These are phyloP conservation scores for Lactarius sp. DNA, from an alignment of 768 basidiomycete genomes.

Conservation along the genomic window DNA sequence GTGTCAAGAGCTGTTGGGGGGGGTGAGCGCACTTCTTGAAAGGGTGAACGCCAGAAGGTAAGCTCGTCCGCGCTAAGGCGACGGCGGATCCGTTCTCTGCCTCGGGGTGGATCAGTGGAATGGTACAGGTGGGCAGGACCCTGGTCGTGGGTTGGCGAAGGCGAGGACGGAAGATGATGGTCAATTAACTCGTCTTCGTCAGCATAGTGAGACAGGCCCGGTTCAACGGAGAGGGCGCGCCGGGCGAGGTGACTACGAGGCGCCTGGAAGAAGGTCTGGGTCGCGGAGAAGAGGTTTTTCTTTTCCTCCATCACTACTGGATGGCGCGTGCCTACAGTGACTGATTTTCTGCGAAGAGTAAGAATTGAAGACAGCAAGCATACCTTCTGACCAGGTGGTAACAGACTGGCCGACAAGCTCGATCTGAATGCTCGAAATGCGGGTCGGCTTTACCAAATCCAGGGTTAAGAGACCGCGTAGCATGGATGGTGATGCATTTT, in stretches of 20 bases:
- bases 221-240: conserved; percentile 48
- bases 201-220: conserved; percentile 44
- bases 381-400: conserved; percentile 86
- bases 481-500: conserved; percentile 46
- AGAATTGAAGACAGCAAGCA: conserved; percentile 25
- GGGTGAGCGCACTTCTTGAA: conserved; percentile 25
- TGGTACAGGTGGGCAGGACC: background rate
- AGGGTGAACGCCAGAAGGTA: conserved; percentile 27
- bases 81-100: conserved; percentile 26
- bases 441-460: conserved; percentile 67
- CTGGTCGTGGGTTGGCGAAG: background rate
- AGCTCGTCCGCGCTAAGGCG: conserved; percentile 31
- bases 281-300: conserved; percentile 65
- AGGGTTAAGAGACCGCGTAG: conserved; percentile 64
- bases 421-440: conserved; percentile 81
- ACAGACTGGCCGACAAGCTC: conserved; percentile 66
- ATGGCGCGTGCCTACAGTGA: conserved; percentile 43
- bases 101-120: background rate
- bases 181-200: conserved; percentile 36
- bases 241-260: conserved; percentile 36
- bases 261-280: conserved; percentile 69
- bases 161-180: conserved; percentile 31
- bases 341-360: conserved; percentile 23
- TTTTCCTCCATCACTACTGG: conserved; percentile 57
- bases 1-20: conserved; percentile 32